These are phyloP conservation scores for Aureobasidium leucospermi DNA, from an alignment of 2,329 filamentous ascomycete genomes.

Conservation along the genomic window DNA sequence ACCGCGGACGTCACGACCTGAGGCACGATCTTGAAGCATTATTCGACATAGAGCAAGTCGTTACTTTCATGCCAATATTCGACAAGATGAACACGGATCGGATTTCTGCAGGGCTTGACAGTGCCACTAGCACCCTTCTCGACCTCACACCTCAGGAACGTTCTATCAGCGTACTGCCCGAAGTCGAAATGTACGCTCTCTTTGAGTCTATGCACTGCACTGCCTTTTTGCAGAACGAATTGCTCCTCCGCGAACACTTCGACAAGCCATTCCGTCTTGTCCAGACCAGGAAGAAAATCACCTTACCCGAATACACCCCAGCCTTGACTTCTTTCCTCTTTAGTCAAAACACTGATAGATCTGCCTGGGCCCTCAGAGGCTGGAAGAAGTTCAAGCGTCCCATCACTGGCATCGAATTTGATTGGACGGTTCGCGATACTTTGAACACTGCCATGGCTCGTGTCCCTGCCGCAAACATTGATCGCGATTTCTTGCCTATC, in stretches of 20 bases:
- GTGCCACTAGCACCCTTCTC: conserved; percentile 33
- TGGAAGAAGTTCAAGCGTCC: conserved; percentile 60
- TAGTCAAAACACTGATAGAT: conserved; percentile 56
- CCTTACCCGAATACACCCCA: conserved; percentile 67
- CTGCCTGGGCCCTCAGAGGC: conserved; percentile 59
- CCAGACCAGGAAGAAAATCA: conserved; percentile 70
- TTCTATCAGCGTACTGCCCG: conserved; percentile 43
- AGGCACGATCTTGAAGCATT: conserved; percentile 33
- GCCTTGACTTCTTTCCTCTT: conserved; percentile 83
- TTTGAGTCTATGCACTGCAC: conserved; percentile 86
- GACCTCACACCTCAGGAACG: conserved; percentile 44
- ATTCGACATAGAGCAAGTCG: conserved; percentile 39
- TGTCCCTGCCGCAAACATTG: conserved; percentile 50
- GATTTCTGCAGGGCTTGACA: conserved; percentile 36
- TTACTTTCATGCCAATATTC: conserved; percentile 35
- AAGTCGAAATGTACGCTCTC: conserved; percentile 65
- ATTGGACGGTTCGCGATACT: conserved; percentile 75
- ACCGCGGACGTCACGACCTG: conserved; percentile 37
- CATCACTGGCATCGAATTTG: conserved; percentile 68
- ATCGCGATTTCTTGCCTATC: conserved; percentile 51
- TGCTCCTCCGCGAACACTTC: conserved; percentile 54
- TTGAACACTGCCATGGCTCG: conserved; percentile 59
- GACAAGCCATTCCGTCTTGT: conserved; percentile 76
- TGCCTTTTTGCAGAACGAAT: conserved; percentile 58
- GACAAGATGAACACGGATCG: conserved; percentile 40